Conservation (phyloP, 164 flowering plant species). For the Protea cynaroides region DNA sequence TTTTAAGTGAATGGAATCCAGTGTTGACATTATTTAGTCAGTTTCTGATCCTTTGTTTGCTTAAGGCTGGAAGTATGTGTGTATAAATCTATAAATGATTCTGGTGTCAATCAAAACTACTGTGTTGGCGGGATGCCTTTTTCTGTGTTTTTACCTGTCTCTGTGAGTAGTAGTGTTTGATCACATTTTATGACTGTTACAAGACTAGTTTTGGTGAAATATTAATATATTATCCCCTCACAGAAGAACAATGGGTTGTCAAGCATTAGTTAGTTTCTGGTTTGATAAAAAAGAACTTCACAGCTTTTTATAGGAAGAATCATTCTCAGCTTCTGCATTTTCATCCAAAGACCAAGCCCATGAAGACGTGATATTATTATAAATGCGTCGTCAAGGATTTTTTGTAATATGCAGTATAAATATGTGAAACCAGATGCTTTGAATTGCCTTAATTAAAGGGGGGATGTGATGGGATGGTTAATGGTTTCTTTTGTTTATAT, state of each 20-base stretch:
- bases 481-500: slow-evolving; percentile 6
- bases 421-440: not conserved
- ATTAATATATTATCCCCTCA: not conserved
- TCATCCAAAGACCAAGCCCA: not conserved
- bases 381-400: not conserved
- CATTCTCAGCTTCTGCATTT: not conserved
- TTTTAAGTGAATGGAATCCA: no score
- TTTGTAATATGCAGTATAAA: not conserved
- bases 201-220: not conserved
- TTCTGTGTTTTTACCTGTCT: not conserved
- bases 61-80: no score
- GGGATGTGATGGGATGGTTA: not conserved
- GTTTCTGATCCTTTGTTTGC: no score
- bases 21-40: no score
- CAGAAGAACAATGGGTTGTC: not conserved
- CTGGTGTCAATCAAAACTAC: no score
- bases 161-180: not conserved
- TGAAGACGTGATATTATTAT: not conserved
- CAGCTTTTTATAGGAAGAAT: not conserved
- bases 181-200: not conserved
- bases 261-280: not conserved
- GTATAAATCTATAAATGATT: no score
- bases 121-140: not conserved
- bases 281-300: no score
- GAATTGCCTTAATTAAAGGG: not conserved